Evolutionary conservation across 768 basidiomycete genomes (phyloP), one percentile per base, ranked within the genome.

Genomic region (Kwoniella sp.): DNA sequence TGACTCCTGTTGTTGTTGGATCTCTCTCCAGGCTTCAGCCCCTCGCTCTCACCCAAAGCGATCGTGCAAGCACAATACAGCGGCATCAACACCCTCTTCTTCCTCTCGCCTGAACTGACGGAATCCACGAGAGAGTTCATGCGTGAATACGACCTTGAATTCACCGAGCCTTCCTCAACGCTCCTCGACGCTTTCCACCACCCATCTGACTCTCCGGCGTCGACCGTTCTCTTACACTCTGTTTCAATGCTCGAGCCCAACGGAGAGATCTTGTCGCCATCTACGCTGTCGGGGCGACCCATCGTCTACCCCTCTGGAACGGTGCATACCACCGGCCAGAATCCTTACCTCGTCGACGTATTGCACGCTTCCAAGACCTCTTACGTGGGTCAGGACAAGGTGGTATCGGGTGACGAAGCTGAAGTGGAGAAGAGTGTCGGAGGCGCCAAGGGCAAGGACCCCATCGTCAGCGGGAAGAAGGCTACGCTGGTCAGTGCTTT

Each of bases 111-210:
- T 13, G 45, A 63, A 25, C 58, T 82, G 45, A 72, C 80, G 8
- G 82, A 71, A 88, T 86, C 82, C 86, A 89, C 81, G 88, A 88
- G 1, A 83, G 90, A 47, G 83, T 94, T 95, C 60, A 91, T 93
- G 0, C 81, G 91, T 55, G 96, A 99, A 83, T 98, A 98, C 84
- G 90, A 90, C 38, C 85, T 98, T 61, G 86, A 92, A 58, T 88
- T 92, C 26, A 90, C 91, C 20, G 91, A 92, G 4, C 90, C 92
- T 1, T 88, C 88, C 1, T 89, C 89, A 0, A 88, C 89, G 1
- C 85, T 96, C 55, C 77, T 95, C 67, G 94, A 93, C 2, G 91
- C 95, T 80, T 91, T 93, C 83, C 88, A 88, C 26, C 85, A 87
- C 75, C 87, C 90, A 45, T 81, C 86, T n/a, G 85, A 85, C n/a